Conservation (phyloP, 2,329 filamentous ascomycete genomes). For the Trichoderma citrinoviride region DNA sequence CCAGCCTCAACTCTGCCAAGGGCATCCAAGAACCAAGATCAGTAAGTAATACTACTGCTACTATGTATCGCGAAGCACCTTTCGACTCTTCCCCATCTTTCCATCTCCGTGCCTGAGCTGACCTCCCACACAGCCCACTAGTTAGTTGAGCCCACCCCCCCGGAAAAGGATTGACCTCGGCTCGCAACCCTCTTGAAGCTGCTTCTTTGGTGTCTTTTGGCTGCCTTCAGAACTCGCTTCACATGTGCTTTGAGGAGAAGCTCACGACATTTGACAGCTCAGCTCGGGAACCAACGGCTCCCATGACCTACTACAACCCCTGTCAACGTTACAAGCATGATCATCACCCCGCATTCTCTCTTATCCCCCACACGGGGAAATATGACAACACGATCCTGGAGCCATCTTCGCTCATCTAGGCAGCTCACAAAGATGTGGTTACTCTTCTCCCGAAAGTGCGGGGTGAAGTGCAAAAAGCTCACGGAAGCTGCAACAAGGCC, state of each 20-base stretch:
- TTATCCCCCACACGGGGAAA: conserved; percentile 21
- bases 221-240: not conserved
- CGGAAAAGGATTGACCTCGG: conserved; percentile 1
- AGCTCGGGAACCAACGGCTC: not conserved
- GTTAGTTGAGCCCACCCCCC: conserved; percentile 1
- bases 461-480: not conserved
- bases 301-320: not conserved
- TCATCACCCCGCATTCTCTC: conserved; percentile 17
- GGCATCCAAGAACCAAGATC: not conserved
- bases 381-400: not conserved
- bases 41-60: too few relatives aligned
- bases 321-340: not conserved
- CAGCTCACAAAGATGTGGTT: not conserved
- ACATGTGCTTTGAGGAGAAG: conserved; percentile 12
- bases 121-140: not conserved
- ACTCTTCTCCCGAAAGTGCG: not conserved
- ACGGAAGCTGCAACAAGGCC: conserved; percentile 6
- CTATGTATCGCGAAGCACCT: not conserved
- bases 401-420: conserved; percentile 8
- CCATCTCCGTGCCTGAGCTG: conserved; percentile 14
- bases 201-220: not conserved
- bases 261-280: not conserved
- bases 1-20: not conserved
- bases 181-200: not conserved
- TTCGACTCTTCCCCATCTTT: not conserved